Conservation (phyloP, 345 rosid genomes). For the Boechera retrofracta region DNA sequence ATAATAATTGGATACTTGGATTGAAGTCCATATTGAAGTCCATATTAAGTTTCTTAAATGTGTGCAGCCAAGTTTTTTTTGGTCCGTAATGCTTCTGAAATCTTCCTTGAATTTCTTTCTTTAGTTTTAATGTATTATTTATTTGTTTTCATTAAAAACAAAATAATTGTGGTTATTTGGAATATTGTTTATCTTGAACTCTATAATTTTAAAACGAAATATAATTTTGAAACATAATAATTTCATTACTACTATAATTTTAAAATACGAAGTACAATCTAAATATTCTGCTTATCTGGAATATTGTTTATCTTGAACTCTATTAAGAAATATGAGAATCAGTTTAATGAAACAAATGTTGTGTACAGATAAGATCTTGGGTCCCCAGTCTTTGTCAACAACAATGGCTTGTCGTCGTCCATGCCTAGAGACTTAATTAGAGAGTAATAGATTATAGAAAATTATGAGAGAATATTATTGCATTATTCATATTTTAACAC, state of each 20-base stretch:
- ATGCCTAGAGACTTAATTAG: neutral
- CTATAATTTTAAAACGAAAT: no score
- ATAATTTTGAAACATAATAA: no score
- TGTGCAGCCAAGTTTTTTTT: conserved; percentile 10
- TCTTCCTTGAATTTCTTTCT: neutral
- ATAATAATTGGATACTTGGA: neutral
- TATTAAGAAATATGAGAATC: neutral
- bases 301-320: neutral
- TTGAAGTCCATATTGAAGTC: neutral
- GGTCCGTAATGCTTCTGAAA: neutral
- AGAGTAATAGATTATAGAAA: neutral
- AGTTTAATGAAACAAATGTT: neutral
- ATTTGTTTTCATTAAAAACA: neutral
- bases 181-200: no score
- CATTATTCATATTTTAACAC: neutral
- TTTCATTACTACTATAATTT: neutral
- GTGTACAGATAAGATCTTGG: neutral
- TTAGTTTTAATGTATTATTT: neutral
- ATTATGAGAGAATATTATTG: neutral
- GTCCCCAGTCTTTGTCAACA: neutral
- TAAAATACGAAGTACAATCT: neutral
- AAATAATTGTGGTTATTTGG: neutral
- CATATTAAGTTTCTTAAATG: neutral
- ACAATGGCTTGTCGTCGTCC: neutral
- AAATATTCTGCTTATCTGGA: neutral